Conservation (phyloP, 176 grass and related monocot species). For the Areca catechu region DNA sequence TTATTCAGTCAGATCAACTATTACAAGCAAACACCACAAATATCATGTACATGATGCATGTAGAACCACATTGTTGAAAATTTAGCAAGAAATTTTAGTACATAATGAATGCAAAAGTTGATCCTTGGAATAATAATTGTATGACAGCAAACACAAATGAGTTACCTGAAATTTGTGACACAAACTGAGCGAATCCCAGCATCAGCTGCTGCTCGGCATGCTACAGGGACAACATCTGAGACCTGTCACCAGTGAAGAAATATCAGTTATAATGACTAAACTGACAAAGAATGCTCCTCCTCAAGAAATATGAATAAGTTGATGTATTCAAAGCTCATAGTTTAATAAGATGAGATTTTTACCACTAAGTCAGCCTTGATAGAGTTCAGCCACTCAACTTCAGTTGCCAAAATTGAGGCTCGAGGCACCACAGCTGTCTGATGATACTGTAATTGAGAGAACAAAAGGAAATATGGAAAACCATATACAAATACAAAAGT, state of each 20-base stretch:
- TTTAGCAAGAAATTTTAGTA: too few species aligned
- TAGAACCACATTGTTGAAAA: too few species aligned
- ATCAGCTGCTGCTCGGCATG: conserved; percentile 78
- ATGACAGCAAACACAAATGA: not conserved
- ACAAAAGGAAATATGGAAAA: not conserved
- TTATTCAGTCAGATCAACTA: too few species aligned
- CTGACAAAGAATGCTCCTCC: not conserved
- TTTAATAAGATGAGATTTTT: not conserved
- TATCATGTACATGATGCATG: too few species aligned
- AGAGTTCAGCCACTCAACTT: conserved; percentile 82
- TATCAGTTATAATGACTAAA: conserved; percentile 10
- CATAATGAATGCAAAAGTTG: not conserved
- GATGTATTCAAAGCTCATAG: too few species aligned
- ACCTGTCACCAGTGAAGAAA: conserved; percentile 32
- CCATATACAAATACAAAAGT: too few species aligned
- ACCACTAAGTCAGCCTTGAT: conserved; percentile 96
- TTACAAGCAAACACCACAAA: too few species aligned
- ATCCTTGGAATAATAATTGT: not conserved
- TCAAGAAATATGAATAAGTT: too few species aligned
- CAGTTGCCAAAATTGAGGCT: conserved; percentile 66
- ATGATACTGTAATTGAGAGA: conserved; percentile 61
- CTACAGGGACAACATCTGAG: conserved; percentile 93
- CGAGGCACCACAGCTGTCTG: conserved; percentile 92
- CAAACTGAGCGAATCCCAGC: conserved; percentile 92
- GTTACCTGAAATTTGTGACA: conserved; percentile 88